Percentiles rank a stretch among this genome's conserved stretches.
These are phyloP conservation scores for Boletus sp. DNA, from an alignment of 768 basidiomycete species.

Conservation along the genomic window DNA sequence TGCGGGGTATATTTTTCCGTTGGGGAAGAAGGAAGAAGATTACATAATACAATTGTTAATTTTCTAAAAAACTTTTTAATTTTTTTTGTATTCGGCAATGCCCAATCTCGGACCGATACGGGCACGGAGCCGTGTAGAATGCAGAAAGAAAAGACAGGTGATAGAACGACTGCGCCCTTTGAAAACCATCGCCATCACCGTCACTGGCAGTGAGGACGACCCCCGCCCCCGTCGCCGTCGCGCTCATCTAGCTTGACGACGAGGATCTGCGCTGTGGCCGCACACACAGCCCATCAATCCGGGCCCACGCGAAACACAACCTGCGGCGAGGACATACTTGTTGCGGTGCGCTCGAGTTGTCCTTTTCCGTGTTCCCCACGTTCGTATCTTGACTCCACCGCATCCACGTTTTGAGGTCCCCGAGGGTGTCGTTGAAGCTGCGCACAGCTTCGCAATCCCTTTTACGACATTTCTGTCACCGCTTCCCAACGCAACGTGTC, in stretches of 20 bases:
- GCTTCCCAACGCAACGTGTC: conserved; percentile 23
- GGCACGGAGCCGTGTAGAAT: conserved; percentile 19
- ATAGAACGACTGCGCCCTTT: background rate
- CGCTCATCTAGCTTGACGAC: background rate
- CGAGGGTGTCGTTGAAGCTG: conserved; percentile 19
- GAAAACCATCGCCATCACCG: conserved; percentile 13
- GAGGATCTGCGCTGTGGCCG: background rate
- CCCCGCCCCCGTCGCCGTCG: background rate
- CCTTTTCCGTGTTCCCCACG: conserved; percentile 25
- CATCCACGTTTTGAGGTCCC: conserved; percentile 28
- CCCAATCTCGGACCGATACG: conserved; percentile 27
- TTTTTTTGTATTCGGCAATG: conserved; percentile 10
- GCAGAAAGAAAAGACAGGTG: conserved; percentile 6
- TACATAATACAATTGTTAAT: conserved; percentile 7
- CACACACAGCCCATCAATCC: conserved; percentile 6
- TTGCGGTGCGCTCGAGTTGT: conserved; percentile 2
- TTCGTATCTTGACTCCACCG: conserved; percentile 22
- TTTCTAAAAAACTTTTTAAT: no score
- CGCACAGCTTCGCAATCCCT: conserved; percentile 22
- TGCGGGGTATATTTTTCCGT: conserved; percentile 22
- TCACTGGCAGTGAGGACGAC: conserved; percentile 1
- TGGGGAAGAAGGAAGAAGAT: background rate
- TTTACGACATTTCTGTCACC: conserved; percentile 26
- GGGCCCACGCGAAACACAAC: background rate
- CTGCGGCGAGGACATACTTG: background rate